Base-by-base conservation (phyloP, 2,329 filamentous ascomycete genomes). In the Colletotrichum sojae region DNA sequence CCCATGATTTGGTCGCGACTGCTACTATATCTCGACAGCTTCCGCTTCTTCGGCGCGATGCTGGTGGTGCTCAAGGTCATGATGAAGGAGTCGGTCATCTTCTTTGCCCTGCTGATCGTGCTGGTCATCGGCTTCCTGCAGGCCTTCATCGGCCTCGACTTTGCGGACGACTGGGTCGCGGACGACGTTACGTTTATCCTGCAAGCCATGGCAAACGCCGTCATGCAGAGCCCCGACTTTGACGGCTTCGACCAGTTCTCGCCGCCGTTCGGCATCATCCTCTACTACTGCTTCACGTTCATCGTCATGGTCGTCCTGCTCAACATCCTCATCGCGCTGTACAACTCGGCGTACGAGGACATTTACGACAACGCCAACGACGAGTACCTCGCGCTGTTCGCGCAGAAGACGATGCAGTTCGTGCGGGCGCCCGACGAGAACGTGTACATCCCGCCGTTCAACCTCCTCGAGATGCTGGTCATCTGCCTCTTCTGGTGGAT, bases 261-360 rank as follows among this genome's bases (percentile, higher is more conserved):
- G 22, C 94, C 93, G 13, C 96, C 96, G 0, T 99, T 98, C 78
- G 96, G 96, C 9, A 88, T 97, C 58, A 93, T 98, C 39, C 90
- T 99, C 10, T 99, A 99, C 84, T 99, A 99, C 83, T 89, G 97
- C 77, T 99, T 98, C 80, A 97, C 95, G 18, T 99, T 99, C 76
- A 91, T 98, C 46, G 93, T 99, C 76, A 98, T 97, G 92, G 95
- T 89, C 25, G 83, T 99, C 65, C 85, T 98, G 27, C 89, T 99
- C 73, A 99, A 99, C 79, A 94, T 99, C 75, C 89, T 99, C 67
- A 98, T 99, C 77, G 96, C 96, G 0, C 89, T 99, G 6, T 99
- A 98, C 84, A 98, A 98, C 82, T 95, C 92, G 54, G 94, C 96
- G 2, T 98, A 99, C 78, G 93, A 97, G 76, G 94, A 97, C 79